Percentiles rank a stretch among this genome's conserved stretches.
phyloP scores from a whole-genome alignment of 2,329 filamentous ascomycete species.

The Aspergillus vadensis region DNA sequence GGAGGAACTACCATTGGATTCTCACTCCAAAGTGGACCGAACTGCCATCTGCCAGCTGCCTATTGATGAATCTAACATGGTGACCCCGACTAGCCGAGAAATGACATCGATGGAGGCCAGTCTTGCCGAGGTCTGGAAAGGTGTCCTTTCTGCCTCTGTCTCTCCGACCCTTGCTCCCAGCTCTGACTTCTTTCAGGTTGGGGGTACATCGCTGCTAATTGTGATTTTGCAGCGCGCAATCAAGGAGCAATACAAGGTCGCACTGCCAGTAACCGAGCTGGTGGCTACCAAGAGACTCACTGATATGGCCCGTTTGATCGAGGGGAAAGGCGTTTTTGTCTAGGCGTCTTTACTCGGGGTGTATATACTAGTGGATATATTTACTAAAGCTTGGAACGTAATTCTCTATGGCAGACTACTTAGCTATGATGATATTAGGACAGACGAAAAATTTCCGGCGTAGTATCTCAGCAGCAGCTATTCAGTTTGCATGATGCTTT shows the following conservation, averaged over 20 bases:
- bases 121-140: background rate
- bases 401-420: no score
- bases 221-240: background rate
- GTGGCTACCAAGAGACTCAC: background rate
- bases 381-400: no score
- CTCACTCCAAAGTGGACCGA: background rate
- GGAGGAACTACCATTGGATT: background rate
- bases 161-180: background rate
- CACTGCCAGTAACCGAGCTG: background rate
- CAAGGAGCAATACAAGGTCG: background rate
- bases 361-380: no score
- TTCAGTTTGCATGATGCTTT: no score
- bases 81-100: background rate
- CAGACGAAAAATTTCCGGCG: no score
- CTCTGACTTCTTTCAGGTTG: background rate
- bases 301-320: background rate
- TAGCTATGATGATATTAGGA: no score
- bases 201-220: background rate
- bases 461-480: no score
- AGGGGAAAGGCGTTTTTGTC: background rate
- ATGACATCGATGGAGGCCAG: background rate
- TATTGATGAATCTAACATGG: background rate
- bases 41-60: background rate
- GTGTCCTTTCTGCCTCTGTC: background rate
- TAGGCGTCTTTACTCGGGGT: background rate